Conservation (phyloP, 139 green algal genomes). For the Chlamydomonas sp. region DNA sequence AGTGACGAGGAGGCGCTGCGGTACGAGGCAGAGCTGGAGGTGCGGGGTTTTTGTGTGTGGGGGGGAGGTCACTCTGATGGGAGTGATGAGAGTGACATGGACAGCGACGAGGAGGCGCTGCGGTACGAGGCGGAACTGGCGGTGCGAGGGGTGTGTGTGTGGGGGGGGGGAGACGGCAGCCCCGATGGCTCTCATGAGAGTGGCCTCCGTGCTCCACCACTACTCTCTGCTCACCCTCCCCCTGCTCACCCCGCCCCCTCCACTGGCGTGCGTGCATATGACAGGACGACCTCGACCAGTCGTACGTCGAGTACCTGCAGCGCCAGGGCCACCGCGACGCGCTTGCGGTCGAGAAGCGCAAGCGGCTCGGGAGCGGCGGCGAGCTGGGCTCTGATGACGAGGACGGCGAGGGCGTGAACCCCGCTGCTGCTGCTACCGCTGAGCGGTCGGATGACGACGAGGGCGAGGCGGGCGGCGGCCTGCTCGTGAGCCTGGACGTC, state of each 20-base stretch:
- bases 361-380: constrained; percentile 54
- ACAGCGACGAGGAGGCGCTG: constrained; percentile 42
- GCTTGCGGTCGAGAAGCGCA: constrained; percentile 38
- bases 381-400: constrained; percentile 50
- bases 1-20: constrained; percentile 34
- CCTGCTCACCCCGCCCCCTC: no score
- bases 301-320: constrained; percentile 76
- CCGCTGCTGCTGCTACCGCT: constrained; percentile 10
- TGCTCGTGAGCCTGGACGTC: constrained; percentile 68
- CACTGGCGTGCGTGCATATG: no score
- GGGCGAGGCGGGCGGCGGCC: constrained; percentile 34
- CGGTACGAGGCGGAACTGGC: constrained; percentile 74
- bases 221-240: no score
- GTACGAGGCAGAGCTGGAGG: constrained; percentile 76
- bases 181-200: constrained; percentile 25
- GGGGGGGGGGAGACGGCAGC: no score
- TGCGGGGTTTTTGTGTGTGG: no score
- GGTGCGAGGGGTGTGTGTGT: no score
- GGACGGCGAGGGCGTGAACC: constrained; percentile 30
- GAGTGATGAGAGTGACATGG: constrained; percentile 34
- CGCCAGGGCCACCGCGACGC: constrained; percentile 39
- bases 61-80: constrained; percentile 19
- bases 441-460: background rate
- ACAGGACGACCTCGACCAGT: constrained; percentile 77
- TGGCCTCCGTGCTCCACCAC: no score